These are phyloP conservation scores for Magnaporthiopsis poae DNA, from an alignment of 2,329 filamentous ascomycete genomes.

Conservation along the genomic window DNA sequence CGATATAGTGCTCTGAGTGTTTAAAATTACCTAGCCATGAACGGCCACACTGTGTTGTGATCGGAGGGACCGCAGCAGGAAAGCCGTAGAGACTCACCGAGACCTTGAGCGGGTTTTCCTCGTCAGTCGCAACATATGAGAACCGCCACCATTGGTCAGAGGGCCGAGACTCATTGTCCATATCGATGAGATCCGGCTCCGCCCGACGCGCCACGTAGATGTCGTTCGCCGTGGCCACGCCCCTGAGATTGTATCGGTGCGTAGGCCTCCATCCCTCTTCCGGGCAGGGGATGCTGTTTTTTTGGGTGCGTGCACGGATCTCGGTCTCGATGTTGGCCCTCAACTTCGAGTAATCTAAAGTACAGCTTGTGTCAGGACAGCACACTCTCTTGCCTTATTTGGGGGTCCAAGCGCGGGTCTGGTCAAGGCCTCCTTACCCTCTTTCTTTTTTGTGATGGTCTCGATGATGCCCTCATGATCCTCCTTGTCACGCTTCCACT, in stretches of 20 bases:
- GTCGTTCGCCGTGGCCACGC: slow-evolving; percentile 19
- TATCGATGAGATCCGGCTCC: slow-evolving; percentile 14
- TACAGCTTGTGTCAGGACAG: neutral
- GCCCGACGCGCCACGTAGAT: slow-evolving; percentile 21
- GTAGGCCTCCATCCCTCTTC: slow-evolving; percentile 18
- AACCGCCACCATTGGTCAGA: slow-evolving; percentile 23
- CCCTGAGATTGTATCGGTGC: slow-evolving; percentile 21
- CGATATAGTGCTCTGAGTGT: too few species aligned
- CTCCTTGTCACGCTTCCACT: slow-evolving; percentile 14
- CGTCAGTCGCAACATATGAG: slow-evolving; percentile 13
- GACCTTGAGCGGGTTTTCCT: slow-evolving; percentile 13
- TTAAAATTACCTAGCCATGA: too few species aligned
- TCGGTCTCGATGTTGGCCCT: slow-evolving; percentile 9
- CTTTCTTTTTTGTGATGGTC: slow-evolving; percentile 1
- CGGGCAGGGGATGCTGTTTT: slow-evolving; percentile 14
- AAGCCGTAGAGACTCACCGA: slow-evolving; percentile 12
- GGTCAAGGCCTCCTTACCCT: slow-evolving; percentile 5
- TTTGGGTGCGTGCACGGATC: neutral
- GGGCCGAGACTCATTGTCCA: slow-evolving; percentile 10
- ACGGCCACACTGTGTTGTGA: slow-evolving; percentile 8
- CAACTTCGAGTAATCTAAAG: slow-evolving; percentile 6
- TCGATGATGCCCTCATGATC: slow-evolving; percentile 10
- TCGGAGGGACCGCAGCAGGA: neutral
- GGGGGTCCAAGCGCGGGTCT: slow-evolving; percentile 5
- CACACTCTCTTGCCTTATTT: slow-evolving; percentile 4